Evolutionary conservation across 257 asterid genomes (phyloP), one percentile per base, ranked within the genome.

Genomic region (Nicotiana paniculata): DNA sequence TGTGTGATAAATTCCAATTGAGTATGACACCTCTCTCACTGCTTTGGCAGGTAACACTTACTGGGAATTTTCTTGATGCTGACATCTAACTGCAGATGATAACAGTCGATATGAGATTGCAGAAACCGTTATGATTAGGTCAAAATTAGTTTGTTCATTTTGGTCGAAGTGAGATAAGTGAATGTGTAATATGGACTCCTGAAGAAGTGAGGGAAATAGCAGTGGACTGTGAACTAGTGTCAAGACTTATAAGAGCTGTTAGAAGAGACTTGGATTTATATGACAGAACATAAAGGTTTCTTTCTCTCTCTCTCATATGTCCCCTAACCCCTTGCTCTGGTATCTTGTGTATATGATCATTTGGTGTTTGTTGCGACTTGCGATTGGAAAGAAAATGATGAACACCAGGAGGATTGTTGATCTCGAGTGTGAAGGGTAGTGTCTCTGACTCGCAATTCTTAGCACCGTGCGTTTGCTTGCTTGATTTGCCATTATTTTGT

Each of bases 11-110:
- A 53, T 11, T 53, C 57, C 16, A 53, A 3, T 53, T 7, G 46
- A n/a, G 10, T 39, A 17, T 70, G 58, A 70, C 57, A 39, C 35
- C 54, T 37, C 58, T 37, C 59, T n/a, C 58, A 5, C 37, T 85
- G 30, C 37, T 48, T 84, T 82, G 83, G 86, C 92, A 93, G 99
- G 96, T 93, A 37, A 39, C 97, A 33, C 81, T 93, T 30, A 86
- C 93, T 3, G 93, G 85, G 17, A 90, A 91, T 84, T 93, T 93
- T 82, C 97, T 95, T 32, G 93, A 93, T 6, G 92, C 97, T 26
- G 99, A 95, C 86, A 79, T 92, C 26, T 95, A 84, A 88, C 53
- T 53, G 51, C 33, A 26, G 77, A 26, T 16, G 61, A 35, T 61
- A 48, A 39, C 77, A 39, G 33, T 69, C 35, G 3, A 39, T 21